Evolutionary conservation across 257 asterid genomes (phyloP), one percentile per base, ranked within the genome.

Genomic region (Asclepias syriaca): DNA sequence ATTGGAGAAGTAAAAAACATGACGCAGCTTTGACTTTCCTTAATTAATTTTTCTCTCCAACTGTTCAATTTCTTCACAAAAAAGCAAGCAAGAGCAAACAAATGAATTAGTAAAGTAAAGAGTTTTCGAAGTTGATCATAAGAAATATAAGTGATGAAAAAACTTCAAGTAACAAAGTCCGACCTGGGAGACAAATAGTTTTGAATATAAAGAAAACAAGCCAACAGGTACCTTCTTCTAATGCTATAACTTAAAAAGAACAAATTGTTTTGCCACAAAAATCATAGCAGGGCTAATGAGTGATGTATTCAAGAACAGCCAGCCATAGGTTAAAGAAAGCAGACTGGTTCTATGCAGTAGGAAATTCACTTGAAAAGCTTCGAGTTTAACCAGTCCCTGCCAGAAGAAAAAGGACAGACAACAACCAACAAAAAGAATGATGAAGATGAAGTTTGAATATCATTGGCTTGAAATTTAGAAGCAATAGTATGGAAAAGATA

Each of bases 351-450:
- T 18, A 46, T 21, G 67, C 40, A 11, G 6, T 2, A 10, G 72
- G 34, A 46, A 55, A 68, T 78, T 87, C 84, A 91, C 68, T 87
- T 81, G 80, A 89, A 89, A 72, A 91, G 92, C 68, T 81, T 85
- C 0, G 85, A 66, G 81, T 91, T 91, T 76, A 87, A 82, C 97
- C 97, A 89, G 81, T 89, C 95, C 90, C 97, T 87, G 79, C 82
- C 75, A 58, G 71, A 46, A 55, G 9, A 21, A 45, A 77, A 77
- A 64, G 68, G 48, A 21, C 65, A 66, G 29, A 40, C 29, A 56
- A 22, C 46, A 46, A 72, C n/a, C 65, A 58, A 22, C 58, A 14
- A 7, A 65, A 34, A 27, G 67, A 65, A 40, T 29, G 37, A 46
- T 60, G 22, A 16, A 16, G 32, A 68, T 50, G 43, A 27, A 51